These are phyloP conservation scores for Jackrogersella minutella DNA, from an alignment of 495 filamentous ascomycete species.

Conservation along the genomic window DNA sequence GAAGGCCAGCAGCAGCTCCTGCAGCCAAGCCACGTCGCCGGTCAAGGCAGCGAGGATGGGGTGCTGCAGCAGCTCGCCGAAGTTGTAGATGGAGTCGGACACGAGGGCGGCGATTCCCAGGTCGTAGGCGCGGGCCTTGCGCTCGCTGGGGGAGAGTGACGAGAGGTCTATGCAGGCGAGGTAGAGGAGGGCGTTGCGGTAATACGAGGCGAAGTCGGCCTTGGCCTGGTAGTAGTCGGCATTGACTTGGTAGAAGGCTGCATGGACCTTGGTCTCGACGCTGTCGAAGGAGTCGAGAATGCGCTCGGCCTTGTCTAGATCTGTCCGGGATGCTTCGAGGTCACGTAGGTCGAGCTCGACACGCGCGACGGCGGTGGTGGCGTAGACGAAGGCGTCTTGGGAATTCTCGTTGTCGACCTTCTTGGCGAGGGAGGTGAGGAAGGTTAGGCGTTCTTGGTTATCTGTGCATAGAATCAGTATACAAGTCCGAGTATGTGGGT, in stretches of 20 bases:
- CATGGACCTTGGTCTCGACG: slow-evolving; percentile 95
- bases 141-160: slow-evolving; percentile 74
- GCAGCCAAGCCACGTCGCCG: slow-evolving; percentile 77
- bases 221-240: slow-evolving; percentile 95
- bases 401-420: slow-evolving; percentile 92
- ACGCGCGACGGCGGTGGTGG: slow-evolving; percentile 86
- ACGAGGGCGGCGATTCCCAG: slow-evolving; percentile 91
- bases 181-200: slow-evolving; percentile 97
- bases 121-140: slow-evolving; percentile 84
- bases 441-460: slow-evolving; percentile 84
- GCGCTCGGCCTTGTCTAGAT: slow-evolving; percentile 85
- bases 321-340: slow-evolving; percentile 77
- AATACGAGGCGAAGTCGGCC: slow-evolving; percentile 91
- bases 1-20: slow-evolving; percentile 94
- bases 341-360: slow-evolving; percentile 82
- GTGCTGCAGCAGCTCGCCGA: slow-evolving; percentile 96
- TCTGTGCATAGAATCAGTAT: slow-evolving; percentile 58
- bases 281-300: slow-evolving; percentile 92
- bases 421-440: slow-evolving; percentile 81
- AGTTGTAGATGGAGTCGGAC: slow-evolving; percentile 97
- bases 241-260: slow-evolving; percentile 94
- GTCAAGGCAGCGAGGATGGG: slow-evolving; percentile 88
- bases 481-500: not conserved
- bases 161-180: slow-evolving; percentile 92
- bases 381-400: slow-evolving; percentile 97